These are phyloP conservation scores for Wickerhamomyces xylosicus DNA, from an alignment of 805 yeast genomes.

Conservation along the genomic window DNA sequence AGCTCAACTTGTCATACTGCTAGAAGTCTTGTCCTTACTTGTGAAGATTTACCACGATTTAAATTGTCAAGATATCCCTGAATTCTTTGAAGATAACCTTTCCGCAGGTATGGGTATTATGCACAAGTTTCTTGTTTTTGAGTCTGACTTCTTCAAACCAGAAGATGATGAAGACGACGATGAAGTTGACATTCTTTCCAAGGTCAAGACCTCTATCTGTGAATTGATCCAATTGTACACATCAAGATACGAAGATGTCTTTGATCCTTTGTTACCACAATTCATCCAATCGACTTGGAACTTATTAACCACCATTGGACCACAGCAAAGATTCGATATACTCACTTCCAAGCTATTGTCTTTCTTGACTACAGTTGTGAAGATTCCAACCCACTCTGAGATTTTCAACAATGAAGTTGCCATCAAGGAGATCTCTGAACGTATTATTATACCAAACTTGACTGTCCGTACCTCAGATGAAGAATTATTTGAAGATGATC, in stretches of 20 bases:
- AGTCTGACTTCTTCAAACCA: conserved; percentile 42
- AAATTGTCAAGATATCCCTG: conserved; percentile 97
- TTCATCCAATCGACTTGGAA: conserved; percentile 83
- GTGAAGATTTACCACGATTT: conserved; percentile 83
- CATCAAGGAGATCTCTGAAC: conserved; percentile 67
- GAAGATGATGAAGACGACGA: conserved; percentile 58
- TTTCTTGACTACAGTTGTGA: conserved; percentile 74
- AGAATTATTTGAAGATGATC: conserved; percentile 94
- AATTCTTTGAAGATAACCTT: conserved; percentile 90
- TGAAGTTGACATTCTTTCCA: conserved; percentile 58
- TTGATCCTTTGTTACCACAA: conserved; percentile 63
- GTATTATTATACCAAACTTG: conserved; percentile 83
- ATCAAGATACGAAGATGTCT: conserved; percentile 85
- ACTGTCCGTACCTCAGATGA: conserved; percentile 79
- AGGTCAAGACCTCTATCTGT: conserved; percentile 71
- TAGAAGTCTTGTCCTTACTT: conserved; percentile 63
- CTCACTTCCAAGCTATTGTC: conserved; percentile 72
- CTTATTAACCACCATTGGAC: conserved; percentile 52
- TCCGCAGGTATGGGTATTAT: conserved; percentile 66
- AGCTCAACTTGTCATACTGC: conserved; percentile 41
- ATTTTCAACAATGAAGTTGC: conserved; percentile 53
- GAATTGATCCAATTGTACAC: conserved; percentile 81
- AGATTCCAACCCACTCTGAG: conserved; percentile 55
- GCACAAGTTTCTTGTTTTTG: conserved; percentile 67
- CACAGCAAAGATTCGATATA: conserved; percentile 73